Conservation (phyloP, 768 basidiomycete genomes). For the Auriscalpium orientale region DNA sequence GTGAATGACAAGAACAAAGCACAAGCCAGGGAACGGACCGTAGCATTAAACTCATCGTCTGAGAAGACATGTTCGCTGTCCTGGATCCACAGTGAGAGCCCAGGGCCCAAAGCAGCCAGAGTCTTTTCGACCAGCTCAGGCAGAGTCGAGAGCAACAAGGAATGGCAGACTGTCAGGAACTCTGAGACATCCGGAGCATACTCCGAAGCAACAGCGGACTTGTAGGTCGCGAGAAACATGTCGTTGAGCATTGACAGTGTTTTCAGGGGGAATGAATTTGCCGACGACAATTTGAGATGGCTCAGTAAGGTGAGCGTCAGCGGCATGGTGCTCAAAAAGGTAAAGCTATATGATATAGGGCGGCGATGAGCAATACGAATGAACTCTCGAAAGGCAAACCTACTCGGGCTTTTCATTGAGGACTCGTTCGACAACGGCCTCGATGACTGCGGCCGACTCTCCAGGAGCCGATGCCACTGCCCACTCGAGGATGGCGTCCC, state of each 20-base stretch:
- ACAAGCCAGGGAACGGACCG: not conserved
- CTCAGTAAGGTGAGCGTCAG: no score
- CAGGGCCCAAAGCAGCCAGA: not conserved
- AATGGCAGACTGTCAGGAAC: not conserved
- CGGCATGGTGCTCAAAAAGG: not conserved
- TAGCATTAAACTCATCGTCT: not conserved
- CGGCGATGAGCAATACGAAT: not conserved
- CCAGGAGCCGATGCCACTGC: not conserved
- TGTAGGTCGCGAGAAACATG: no score
- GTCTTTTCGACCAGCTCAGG: not conserved
- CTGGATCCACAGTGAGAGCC: not conserved
- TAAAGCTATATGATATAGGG: not conserved
- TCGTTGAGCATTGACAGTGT: no score
- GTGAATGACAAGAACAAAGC: not conserved
- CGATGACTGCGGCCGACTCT: not conserved
- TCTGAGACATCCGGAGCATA: no score
- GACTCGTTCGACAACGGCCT: not conserved
- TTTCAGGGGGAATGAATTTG: no score
- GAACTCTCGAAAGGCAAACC: not conserved
- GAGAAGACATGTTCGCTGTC: not conserved
- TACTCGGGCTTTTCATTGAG: not conserved
- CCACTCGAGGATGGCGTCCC: not conserved
- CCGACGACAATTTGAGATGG: no score
- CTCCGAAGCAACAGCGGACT: no score
- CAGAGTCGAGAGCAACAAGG: not conserved